Evolutionary conservation across 2,329 filamentous ascomycete species (phyloP).

Genomic region (Emydomyces testavorans): DNA sequence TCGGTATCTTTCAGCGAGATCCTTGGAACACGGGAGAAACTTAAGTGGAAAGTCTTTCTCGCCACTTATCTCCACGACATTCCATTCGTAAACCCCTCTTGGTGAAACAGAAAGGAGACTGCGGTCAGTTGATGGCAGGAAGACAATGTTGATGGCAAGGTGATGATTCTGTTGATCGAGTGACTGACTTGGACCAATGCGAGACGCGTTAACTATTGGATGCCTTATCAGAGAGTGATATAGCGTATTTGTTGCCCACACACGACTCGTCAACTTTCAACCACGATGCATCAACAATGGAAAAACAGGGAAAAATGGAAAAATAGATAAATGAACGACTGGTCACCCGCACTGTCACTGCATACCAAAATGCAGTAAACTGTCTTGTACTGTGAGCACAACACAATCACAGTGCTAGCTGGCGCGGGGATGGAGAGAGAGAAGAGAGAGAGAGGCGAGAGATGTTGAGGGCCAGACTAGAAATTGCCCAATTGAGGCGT

Average conservation of each 20-base stretch:
- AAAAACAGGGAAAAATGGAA: constrained; percentile 14
- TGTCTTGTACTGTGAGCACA: constrained; percentile 19
- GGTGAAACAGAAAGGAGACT: background rate
- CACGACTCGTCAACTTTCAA: constrained; percentile 7
- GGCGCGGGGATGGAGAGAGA: constrained; percentile 22
- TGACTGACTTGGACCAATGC: constrained; percentile 2
- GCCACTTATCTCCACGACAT: constrained; percentile 2
- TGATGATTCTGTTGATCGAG: background rate
- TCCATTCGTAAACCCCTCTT: background rate
- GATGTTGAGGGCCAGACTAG: background rate
- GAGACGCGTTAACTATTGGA: constrained; percentile 12
- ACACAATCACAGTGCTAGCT: constrained; percentile 30
- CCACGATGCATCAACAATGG: constrained; percentile 15
- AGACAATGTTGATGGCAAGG: background rate
- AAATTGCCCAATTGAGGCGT: constrained; percentile 8
- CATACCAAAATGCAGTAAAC: constrained; percentile 18
- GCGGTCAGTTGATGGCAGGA: background rate
- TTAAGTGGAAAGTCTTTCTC: constrained; percentile 1
- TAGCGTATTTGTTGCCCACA: constrained; percentile 7
- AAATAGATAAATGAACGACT: constrained; percentile 18
- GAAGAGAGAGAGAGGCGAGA: background rate
- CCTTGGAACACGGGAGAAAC: constrained; percentile 1
- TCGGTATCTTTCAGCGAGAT: constrained; percentile 1
- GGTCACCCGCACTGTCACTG: constrained; percentile 17
- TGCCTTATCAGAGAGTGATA: constrained; percentile 1